phyloP scores from a whole-genome alignment of 1,284 basidiomycete species.

The Paramarasmius palmivorus region DNA sequence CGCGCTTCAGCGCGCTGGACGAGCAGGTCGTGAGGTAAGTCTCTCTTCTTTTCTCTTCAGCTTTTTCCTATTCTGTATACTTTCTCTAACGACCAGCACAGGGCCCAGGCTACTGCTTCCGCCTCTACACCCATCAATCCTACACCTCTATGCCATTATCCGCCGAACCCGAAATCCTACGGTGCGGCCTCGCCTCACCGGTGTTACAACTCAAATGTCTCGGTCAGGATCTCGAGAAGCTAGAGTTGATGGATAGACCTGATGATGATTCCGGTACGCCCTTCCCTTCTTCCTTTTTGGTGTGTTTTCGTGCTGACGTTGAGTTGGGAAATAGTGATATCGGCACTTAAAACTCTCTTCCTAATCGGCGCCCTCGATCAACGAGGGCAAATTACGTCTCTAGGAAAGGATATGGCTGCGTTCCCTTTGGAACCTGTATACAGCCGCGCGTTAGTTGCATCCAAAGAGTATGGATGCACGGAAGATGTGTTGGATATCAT shows the following conservation, averaged over 20 bases:
- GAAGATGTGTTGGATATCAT: conserved; percentile 79
- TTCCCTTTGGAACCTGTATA: conserved; percentile 87
- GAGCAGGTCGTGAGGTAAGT: conserved; percentile 86
- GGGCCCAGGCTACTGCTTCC: conserved; percentile 83
- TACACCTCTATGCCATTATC: conserved; percentile 69
- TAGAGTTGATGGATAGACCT: conserved; percentile 87
- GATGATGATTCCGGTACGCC: conserved; percentile 67
- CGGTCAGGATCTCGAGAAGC: conserved; percentile 73
- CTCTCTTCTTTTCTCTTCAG: conserved; percentile 7
- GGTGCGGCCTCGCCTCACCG: conserved; percentile 82
- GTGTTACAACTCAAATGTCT: conserved; percentile 85
- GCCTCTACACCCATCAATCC: conserved; percentile 83
- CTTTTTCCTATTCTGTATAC: not conserved
- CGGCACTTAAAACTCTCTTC: conserved; percentile 75
- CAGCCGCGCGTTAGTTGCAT: conserved; percentile 75
- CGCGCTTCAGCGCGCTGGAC: conserved; percentile 84
- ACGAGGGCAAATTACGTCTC: conserved; percentile 60
- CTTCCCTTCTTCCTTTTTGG: not conserved
- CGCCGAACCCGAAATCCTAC: conserved; percentile 85
- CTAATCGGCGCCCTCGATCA: conserved; percentile 75
- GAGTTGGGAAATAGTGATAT: conserved; percentile 66
- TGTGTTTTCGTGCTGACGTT: no score
- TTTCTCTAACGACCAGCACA: conserved; percentile 27
- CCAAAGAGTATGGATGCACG: conserved; percentile 70
- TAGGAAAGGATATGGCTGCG: conserved; percentile 78